Evolutionary conservation across 2,329 filamentous ascomycete genomes (phyloP), one percentile per base, ranked within the genome.

Genomic region (Bipolaris gigantea): DNA sequence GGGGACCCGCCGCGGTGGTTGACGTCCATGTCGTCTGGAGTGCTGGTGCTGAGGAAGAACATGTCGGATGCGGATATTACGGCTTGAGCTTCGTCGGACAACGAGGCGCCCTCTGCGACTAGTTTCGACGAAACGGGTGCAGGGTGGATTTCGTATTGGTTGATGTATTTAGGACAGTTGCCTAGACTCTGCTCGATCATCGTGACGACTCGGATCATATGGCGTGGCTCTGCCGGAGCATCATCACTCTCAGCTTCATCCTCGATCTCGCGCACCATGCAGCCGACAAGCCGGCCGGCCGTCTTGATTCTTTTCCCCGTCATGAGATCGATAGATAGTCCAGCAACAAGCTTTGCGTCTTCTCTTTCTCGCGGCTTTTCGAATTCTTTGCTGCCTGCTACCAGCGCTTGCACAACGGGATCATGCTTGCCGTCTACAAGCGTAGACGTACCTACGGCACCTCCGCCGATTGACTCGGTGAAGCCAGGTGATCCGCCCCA

Each of bases 121-220:
- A 86, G 71, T 42, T 73, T 73, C 9, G 89, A 83, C 13, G 77
- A 69, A 2, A 88, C 81, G 0, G 78, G 56, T 40, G 82, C 80
- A 5, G 82, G 80, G 2, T 74, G 68, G 35, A 95, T 84, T 2
- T 77, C 76, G 69, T 89, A 92, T 65, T 84, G 85, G 72, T 93
- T 94, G 32, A 96, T 70, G 64, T 96, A 96, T 73, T 96, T 96
- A 1, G 91, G 90, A 64, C 90, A 95, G 64, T 94, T 95, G 0
- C 89, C 84, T 8, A 95, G 66, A 60, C 85, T 89, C 72, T 89
- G 87, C 30, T 88, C 82, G 51, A 95, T 85, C 36, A 82, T 81
- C 40, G 91, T 78, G 13, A 88, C 85, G 33, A 93, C 75, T 61
- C 87, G 83, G 2, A 82, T 72, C 53, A 80, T 73, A 3, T 71